A percentile compares a stretch with the other conserved stretches of the same genome.
phyloP scores from a whole-genome alignment of 225 moss, liverwort and hornwort genomes.

The Physcomitrellopsis africana region DNA sequence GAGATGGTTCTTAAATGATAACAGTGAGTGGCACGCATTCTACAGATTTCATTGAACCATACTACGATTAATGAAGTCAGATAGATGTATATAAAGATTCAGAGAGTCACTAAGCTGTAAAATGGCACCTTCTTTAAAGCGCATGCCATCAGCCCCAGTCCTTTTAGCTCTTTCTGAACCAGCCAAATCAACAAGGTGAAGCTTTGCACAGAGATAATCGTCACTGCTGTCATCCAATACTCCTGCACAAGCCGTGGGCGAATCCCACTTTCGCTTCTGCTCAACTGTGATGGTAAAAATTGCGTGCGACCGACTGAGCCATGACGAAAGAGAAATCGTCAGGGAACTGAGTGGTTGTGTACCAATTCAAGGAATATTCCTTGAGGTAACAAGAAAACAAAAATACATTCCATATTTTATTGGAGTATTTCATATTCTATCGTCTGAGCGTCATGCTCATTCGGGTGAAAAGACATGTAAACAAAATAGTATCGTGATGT shows the following conservation, averaged over 20 bases:
- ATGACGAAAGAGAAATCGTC: constrained; percentile 18
- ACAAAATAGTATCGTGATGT: neutral
- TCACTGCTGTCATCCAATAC: constrained; percentile 77
- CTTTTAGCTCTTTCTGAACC: constrained; percentile 90
- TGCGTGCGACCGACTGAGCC: constrained; percentile 91
- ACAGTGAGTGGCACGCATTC: neutral
- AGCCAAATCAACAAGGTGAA: constrained; percentile 96
- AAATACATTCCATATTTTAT: neutral
- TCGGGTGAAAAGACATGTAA: neutral
- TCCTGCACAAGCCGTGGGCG: constrained; percentile 34
- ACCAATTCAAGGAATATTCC: neutral
- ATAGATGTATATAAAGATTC: neutral
- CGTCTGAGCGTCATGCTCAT: constrained; percentile 7
- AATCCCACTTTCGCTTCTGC: constrained; percentile 90
- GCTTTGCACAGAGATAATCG: constrained; percentile 91
- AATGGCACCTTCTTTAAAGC: constrained; percentile 82
- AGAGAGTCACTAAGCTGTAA: neutral
- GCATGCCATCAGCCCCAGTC: constrained; percentile 74
- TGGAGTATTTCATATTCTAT: neutral
- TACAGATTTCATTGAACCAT: neutral
- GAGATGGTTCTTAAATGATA: too few relatives aligned
- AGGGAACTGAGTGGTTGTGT: neutral
- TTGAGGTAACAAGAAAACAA: neutral
- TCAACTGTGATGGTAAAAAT: constrained; percentile 95
- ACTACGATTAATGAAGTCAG: neutral